A percentile compares a stretch with the other conserved stretches of the same genome.
Conservation (phyloP, 2,329 filamentous ascomycete species). For the Colletotrichum limetticola region DNA sequence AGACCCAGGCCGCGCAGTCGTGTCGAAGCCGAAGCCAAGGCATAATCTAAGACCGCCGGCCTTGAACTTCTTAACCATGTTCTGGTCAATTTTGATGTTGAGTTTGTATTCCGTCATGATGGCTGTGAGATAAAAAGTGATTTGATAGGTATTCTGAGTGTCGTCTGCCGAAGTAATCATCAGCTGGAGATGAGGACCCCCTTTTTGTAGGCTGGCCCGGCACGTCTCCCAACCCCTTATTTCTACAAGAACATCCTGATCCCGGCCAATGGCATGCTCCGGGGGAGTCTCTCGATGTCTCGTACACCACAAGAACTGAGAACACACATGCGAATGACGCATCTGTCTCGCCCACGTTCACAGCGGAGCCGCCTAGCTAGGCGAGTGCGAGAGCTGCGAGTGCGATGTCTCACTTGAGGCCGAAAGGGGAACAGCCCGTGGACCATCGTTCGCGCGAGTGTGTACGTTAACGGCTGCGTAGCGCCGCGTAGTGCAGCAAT, state of each 20-base stretch:
- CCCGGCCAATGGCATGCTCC: background rate
- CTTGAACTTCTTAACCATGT: background rate
- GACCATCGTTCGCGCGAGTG: background rate
- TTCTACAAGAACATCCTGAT: background rate
- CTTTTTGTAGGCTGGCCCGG: background rate
- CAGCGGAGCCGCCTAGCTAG: background rate
- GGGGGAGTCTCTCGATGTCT: background rate
- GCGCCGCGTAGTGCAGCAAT: background rate
- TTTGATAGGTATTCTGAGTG: background rate
- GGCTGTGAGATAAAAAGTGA: too few relatives aligned
- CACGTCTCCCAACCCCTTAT: background rate
- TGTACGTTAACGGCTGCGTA: background rate
- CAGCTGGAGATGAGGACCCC: background rate
- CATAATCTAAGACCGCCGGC: constrained; percentile 1
- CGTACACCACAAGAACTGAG: background rate
- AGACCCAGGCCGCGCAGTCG: constrained; percentile 1
- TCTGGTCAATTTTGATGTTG: background rate
- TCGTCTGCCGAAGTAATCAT: background rate
- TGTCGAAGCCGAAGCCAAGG: constrained; percentile 8
- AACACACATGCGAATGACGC: background rate
- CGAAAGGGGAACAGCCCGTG: background rate
- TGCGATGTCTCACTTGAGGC: background rate
- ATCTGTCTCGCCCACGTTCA: background rate
- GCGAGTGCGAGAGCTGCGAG: background rate
- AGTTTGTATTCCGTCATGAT: constrained; percentile 1